Evolutionary conservation across 2,329 filamentous ascomycete species (phyloP).

Genomic region (Penicillium frequentans): DNA sequence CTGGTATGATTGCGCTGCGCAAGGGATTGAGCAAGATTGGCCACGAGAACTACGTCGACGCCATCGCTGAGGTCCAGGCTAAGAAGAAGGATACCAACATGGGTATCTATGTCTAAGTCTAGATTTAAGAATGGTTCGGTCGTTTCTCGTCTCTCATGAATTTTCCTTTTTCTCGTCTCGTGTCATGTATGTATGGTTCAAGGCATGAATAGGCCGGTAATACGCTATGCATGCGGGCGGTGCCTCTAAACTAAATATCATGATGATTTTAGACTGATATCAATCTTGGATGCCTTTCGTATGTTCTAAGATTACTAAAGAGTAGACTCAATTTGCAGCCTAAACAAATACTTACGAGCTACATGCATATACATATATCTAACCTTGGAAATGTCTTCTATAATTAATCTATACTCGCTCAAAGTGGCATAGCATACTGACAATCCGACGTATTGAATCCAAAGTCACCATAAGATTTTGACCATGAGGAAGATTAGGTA

Average conservation of each 20-base stretch:
- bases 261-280: conserved; percentile 12
- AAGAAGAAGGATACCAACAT: conserved; percentile 82
- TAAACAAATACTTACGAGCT: too few relatives aligned
- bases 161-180: conserved; percentile 10
- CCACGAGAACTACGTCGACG: conserved; percentile 98
- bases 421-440: too few relatives aligned
- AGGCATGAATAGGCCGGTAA: conserved; percentile 16
- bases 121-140: neutral
- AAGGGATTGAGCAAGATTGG: conserved; percentile 95
- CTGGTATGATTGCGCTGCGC: conserved; percentile 96
- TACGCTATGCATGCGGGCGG: conserved; percentile 19
- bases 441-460: too few relatives aligned
- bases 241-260: conserved; percentile 15
- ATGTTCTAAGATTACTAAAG: too few relatives aligned
- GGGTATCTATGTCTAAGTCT: conserved; percentile 44
- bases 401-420: too few relatives aligned
- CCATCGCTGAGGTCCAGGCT: conserved; percentile 83
- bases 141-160: conserved; percentile 10
- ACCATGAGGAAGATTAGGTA: too few relatives aligned
- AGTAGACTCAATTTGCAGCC: too few relatives aligned
- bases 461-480: too few relatives aligned
- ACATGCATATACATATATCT: too few relatives aligned
- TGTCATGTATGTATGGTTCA: conserved; percentile 23
- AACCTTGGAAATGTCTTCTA: too few relatives aligned
- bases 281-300: neutral